Evolutionary conservation across 129 eudicot species (phyloP).

Genomic region (Helichrysum umbraculigerum): DNA sequence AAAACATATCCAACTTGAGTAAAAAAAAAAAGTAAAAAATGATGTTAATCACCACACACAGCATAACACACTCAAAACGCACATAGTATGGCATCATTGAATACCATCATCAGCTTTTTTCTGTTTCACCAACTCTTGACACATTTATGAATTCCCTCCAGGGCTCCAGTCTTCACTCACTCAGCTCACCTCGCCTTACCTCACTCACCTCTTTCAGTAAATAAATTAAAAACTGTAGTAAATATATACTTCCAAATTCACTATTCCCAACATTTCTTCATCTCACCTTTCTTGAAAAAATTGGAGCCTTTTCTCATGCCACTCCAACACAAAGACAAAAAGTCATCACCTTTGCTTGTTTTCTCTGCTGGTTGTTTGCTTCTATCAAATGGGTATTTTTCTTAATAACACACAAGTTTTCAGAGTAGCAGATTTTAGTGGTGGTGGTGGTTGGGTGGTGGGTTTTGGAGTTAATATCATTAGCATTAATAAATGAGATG

Average conservation of each 20-base stretch:
- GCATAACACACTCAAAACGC: slow-evolving; percentile 21
- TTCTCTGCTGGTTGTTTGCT: slow-evolving; percentile 45
- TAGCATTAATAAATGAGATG: slow-evolving; percentile 33
- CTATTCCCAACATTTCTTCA: neutral
- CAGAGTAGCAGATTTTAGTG: slow-evolving; percentile 25
- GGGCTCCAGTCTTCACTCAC: slow-evolving; percentile 8
- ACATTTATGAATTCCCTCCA: slow-evolving; percentile 48
- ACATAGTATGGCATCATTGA: slow-evolving; percentile 44
- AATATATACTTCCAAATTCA: neutral
- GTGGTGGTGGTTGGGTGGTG: slow-evolving; percentile 36
- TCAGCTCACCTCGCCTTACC: neutral
- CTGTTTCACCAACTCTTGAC: slow-evolving; percentile 49
- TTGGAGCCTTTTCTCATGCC: slow-evolving; percentile 56
- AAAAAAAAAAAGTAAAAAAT: slow-evolving; percentile 2
- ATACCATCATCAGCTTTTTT: slow-evolving; percentile 37
- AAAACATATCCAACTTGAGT: slow-evolving; percentile 29
- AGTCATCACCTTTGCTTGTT: slow-evolving; percentile 36
- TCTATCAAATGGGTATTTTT: slow-evolving; percentile 20
- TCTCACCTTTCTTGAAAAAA: neutral
- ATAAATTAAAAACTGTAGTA: too few species aligned
- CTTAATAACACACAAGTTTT: slow-evolving; percentile 33
- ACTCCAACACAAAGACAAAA: slow-evolving; percentile 41
- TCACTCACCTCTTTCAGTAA: neutral
- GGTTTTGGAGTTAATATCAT: slow-evolving; percentile 29
- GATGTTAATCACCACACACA: slow-evolving; percentile 31